Evolutionary conservation across 1,284 basidiomycete genomes (phyloP).

Genomic region (Ganoderma lingzhi): DNA sequence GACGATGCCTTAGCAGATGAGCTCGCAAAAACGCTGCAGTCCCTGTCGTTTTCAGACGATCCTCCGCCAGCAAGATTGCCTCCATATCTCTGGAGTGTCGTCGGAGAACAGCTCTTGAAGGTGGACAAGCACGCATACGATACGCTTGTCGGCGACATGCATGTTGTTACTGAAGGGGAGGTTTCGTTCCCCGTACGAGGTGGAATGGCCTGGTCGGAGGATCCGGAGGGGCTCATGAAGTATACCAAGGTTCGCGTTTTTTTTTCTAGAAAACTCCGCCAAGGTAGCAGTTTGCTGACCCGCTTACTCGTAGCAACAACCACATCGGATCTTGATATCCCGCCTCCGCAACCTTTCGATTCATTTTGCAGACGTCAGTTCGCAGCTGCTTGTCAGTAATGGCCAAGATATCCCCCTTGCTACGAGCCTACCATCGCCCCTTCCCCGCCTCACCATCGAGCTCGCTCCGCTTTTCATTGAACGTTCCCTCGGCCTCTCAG

Average conservation of each 20-base stretch:
- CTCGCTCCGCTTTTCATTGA: slow-evolving; percentile 58
- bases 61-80: slow-evolving; percentile 51
- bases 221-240: slow-evolving; percentile 52
- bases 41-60: slow-evolving; percentile 50
- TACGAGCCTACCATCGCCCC: slow-evolving; percentile 64
- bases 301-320: slow-evolving; percentile 57
- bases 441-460: slow-evolving; percentile 72
- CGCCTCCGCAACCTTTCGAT: slow-evolving; percentile 72
- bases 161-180: slow-evolving; percentile 23
- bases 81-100: slow-evolving; percentile 48
- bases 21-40: slow-evolving; percentile 52
- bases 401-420: slow-evolving; percentile 51
- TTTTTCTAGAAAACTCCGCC: neutral
- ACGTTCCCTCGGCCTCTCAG: slow-evolving; percentile 46
- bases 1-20: slow-evolving; percentile 45
- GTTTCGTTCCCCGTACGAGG: slow-evolving; percentile 52
- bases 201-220: slow-evolving; percentile 61
- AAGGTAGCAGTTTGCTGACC: neutral
- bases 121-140: slow-evolving; percentile 57
- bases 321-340: slow-evolving; percentile 73
- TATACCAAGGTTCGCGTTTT: slow-evolving; percentile 53
- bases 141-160: slow-evolving; percentile 32
- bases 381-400: slow-evolving; percentile 66
- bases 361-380: slow-evolving; percentile 73
- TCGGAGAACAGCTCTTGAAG: slow-evolving; percentile 51